Base-by-base conservation (phyloP, 2,329 filamentous ascomycete species). In the Escovopsis sp. region DNA sequence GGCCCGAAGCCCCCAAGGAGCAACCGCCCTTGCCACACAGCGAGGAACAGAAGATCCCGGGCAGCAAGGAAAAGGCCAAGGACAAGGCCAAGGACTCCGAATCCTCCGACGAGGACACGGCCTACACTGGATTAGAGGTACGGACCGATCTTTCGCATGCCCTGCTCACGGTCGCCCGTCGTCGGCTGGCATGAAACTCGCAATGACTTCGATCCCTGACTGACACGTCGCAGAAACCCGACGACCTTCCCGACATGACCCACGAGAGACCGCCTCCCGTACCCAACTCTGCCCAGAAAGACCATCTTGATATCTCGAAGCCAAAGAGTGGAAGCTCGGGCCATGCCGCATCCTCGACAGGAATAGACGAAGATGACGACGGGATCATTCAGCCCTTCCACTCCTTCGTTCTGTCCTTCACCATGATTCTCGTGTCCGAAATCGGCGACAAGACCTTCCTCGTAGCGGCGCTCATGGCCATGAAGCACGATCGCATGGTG, bases 371-470 rank as follows among this genome's bases (percentile, higher is more conserved):
- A 5, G 63, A 65, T 5, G 67, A 71, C 7, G 72, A 71, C 9
- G 76, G 79, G 44, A 67, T 88, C 34, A 86, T 88, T 45, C 81
- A 79, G 47, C 84, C 85, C 14, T 69, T 80, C 53, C 89, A 98
- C 60, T 96, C 91, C 4, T 93, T 91, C 55, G 57, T 94, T 11
- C 78, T 96, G 29, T 94, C 91, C 13, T 78, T 95, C 45, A 89
- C 88, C 44, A 98, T 96, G 91, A 98, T 98, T 53, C 68, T 96
- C 47, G 82, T 96, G 53, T 95, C 89, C 37, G 91, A 98, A 60
- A 79, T 98, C 53, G 91, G 91, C 48, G 91, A 98, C 74, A 98
- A 98, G 67, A 98, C 91, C 0, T 98, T 98, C 68, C 72, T 98
- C 35, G 86, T 98, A 16, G 91, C 91, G 7, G 89, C 88, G 7